phyloP scores from a whole-genome alignment of 2,329 filamentous ascomycete species.

The Clonostachys chloroleuca region DNA sequence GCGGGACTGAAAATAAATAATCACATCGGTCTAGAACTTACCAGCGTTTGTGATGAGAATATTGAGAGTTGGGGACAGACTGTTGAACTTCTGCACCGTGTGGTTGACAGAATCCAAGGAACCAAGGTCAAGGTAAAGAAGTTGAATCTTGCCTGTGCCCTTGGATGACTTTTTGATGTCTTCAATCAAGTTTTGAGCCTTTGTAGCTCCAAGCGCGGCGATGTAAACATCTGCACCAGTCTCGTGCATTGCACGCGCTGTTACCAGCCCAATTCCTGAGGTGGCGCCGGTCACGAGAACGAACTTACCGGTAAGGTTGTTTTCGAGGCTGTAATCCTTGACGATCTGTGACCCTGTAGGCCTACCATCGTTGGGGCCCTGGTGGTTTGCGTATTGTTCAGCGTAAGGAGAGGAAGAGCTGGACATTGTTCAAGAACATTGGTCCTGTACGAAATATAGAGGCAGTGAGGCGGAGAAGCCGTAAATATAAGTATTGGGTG shows the following conservation, averaged over 20 bases:
- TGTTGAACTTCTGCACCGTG: constrained; percentile 9
- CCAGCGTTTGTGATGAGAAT: constrained; percentile 37
- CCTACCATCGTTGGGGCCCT: constrained; percentile 8
- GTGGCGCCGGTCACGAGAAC: constrained; percentile 34
- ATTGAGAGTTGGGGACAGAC: constrained; percentile 10
- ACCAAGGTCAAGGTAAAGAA: constrained; percentile 22
- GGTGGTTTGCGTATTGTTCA: background rate
- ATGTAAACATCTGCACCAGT: constrained; percentile 38
- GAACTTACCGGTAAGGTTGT: constrained; percentile 13
- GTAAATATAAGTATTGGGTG: too few relatives aligned
- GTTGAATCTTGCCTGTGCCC: constrained; percentile 15
- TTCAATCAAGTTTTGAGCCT: constrained; percentile 16
- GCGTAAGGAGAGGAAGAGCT: background rate
- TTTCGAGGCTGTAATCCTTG: constrained; percentile 7
- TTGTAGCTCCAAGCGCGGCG: constrained; percentile 29
- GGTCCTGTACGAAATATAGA: too few relatives aligned
- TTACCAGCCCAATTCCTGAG: constrained; percentile 37
- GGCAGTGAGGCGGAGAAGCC: too few relatives aligned
- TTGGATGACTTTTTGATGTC: constrained; percentile 1
- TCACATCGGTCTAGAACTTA: background rate
- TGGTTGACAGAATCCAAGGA: constrained; percentile 22
- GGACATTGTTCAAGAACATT: background rate
- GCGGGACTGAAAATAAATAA: too few relatives aligned
- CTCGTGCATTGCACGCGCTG: constrained; percentile 30
- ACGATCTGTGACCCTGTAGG: constrained; percentile 9